These are phyloP conservation scores for Hura crepitans DNA, from an alignment of 441 rosid species.

Conservation along the genomic window DNA sequence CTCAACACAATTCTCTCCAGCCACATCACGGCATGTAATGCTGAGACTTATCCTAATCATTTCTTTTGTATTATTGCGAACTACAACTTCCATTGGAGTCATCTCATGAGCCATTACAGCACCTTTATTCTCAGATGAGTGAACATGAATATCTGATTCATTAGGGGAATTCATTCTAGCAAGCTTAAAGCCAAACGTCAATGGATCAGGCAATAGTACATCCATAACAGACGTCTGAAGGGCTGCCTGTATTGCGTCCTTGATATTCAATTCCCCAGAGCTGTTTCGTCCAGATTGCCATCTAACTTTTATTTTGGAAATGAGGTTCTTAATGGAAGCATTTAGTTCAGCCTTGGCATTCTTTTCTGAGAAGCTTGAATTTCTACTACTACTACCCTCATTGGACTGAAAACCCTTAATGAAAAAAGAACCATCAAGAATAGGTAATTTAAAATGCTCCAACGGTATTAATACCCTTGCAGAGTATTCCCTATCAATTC, in stretches of 20 bases:
- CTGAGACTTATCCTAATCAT: slow-evolving; percentile 68
- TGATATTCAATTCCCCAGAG: slow-evolving; percentile 84
- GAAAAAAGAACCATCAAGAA: slow-evolving; percentile 86
- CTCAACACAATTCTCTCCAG: slow-evolving; percentile 88
- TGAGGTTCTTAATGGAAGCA: slow-evolving; percentile 74
- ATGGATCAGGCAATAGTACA: slow-evolving; percentile 90
- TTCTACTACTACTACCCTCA: slow-evolving; percentile 38
- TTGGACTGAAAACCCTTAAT: slow-evolving; percentile 59
- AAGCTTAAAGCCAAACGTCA: slow-evolving; percentile 85
- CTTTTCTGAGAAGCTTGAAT: slow-evolving; percentile 75
- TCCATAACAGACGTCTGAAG: slow-evolving; percentile 93
- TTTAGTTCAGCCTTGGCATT: slow-evolving; percentile 79
- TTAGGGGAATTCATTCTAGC: slow-evolving; percentile 37
- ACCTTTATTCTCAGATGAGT: slow-evolving; percentile 38
- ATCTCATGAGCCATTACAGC: slow-evolving; percentile 70
- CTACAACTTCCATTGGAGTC: slow-evolving; percentile 84
- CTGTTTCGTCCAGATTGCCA: slow-evolving; percentile 97
- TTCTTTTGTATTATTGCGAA: slow-evolving; percentile 87
- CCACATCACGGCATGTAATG: slow-evolving; percentile 86
- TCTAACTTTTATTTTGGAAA: slow-evolving; percentile 85
- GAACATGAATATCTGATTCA: slow-evolving; percentile 26
- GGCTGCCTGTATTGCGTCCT: slow-evolving; percentile 81
- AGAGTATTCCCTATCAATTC: slow-evolving; percentile 87
- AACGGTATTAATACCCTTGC: slow-evolving; percentile 89
- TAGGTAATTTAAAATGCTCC: slow-evolving; percentile 90